Percentiles rank a stretch among this genome's conserved stretches.
phyloP scores from a whole-genome alignment of 306 rosid genomes.

The Casuarina glauca region DNA sequence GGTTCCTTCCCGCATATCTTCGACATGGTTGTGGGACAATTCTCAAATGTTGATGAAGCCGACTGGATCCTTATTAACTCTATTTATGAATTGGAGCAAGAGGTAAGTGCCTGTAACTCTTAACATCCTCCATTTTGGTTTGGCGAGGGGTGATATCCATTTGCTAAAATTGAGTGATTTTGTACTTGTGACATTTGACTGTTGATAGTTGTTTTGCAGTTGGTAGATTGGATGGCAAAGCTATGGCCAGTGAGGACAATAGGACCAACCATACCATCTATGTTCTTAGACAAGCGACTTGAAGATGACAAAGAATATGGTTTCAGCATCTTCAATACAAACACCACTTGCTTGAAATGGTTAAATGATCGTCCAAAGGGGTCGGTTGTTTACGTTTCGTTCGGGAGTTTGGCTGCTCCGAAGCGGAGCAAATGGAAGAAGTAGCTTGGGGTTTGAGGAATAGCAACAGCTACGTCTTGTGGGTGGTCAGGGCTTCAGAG shows the following conservation, averaged over 20 bases:
- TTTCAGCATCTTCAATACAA: slow-evolving; percentile 31
- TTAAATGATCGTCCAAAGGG: slow-evolving; percentile 12
- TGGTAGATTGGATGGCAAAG: slow-evolving; percentile 53
- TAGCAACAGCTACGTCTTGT: neutral
- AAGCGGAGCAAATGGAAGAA: no score
- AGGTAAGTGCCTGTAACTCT: slow-evolving; percentile 23
- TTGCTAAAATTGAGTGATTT: no score
- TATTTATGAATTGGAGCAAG: slow-evolving; percentile 53
- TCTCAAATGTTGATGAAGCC: slow-evolving; percentile 43
- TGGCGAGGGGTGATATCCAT: no score
- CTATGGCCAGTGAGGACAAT: slow-evolving; percentile 44
- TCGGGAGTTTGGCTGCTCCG: no score
- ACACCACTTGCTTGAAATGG: slow-evolving; percentile 38
- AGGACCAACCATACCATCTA: slow-evolving; percentile 60
- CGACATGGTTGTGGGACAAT: slow-evolving; percentile 50
- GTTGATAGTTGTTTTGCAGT: slow-evolving; percentile 39
- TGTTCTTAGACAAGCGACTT: slow-evolving; percentile 40
- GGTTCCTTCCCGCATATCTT: slow-evolving; percentile 51
- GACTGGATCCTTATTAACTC: slow-evolving; percentile 57
- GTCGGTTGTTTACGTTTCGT: no score
- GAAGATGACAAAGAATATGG: slow-evolving; percentile 47
- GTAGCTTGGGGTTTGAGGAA: neutral
- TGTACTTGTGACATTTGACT: neutral
- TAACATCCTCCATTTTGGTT: neutral
- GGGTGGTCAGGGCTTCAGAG: neutral